Base-by-base conservation (phyloP, 2,329 filamentous ascomycete species). In the Botryotinia narcissicola region DNA sequence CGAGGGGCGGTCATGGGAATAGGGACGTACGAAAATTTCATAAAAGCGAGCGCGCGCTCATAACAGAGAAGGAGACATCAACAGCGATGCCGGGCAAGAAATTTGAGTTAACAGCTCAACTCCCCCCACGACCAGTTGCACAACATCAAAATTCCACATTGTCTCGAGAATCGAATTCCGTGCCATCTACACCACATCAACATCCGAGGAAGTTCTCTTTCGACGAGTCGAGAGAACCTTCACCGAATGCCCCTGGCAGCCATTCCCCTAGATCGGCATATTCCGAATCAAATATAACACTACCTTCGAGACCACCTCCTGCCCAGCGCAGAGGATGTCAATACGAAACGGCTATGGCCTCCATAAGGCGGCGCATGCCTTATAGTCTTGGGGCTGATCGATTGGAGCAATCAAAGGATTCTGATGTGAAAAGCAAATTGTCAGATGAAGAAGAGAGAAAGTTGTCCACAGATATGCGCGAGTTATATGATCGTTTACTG, bases 141-240 rank as follows among this genome's bases (percentile, higher is more conserved):
- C 84, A 81, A 83, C 87, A 77, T 84, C 86, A 74, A 83, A 87
- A 75, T 83, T 88, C 76, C 77, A 81, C 64, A 76, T 83, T 83
- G 74, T 87, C 86, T 64, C 89, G 90, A 70, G 89, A 97, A 81
- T 97, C 95, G 37, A 97, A 88, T 81, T 98, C 95, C 14, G 93
- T 98, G 67, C 95, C 95, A 1, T 97, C 95, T 1, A 98, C 95
- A 4, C 96, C 95, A 14, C 93, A 95, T 80, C 95, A 98, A 82
- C 92, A 93, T 83, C 90, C 94, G 77, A 90, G 94, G 74, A 91
- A 95, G 79, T 92, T 96, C 80, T 92, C 92, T 3, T 93, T 92
- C 79, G 90, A 90, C 79, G 90, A 90, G 81, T 96, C 94, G 66
- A 89, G 89, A 80, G 91, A 90, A 46, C 95, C 94, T 16, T 98